Percentiles rank a stretch among this genome's conserved stretches.
Evolutionary conservation across 106 monocot genomes (phyloP).

Genomic region (Agapanthus africanus): DNA sequence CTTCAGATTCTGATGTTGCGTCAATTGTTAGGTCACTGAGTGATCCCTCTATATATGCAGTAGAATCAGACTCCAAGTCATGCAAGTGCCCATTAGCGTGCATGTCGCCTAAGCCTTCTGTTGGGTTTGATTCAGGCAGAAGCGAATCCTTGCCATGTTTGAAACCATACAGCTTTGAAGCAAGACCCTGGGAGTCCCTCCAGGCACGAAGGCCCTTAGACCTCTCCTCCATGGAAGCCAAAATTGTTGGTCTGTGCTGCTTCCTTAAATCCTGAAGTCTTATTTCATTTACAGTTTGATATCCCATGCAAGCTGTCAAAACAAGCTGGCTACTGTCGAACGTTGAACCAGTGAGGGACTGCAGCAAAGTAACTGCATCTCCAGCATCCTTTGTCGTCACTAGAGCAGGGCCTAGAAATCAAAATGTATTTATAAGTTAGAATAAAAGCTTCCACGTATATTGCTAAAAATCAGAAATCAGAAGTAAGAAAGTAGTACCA

Average conservation of each 20-base stretch:
- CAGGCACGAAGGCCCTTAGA: conserved; percentile 65
- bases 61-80: conserved; percentile 6
- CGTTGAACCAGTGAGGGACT: conserved; percentile 92
- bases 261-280: conserved; percentile 65
- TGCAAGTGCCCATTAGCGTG: conserved; percentile 5
- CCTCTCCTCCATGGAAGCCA: conserved; percentile 80
- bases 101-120: conserved; percentile 2
- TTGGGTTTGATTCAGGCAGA: conserved; percentile 24
- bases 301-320: conserved; percentile 92
- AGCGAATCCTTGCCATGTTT: conserved; percentile 52
- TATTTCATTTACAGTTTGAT: conserved; percentile 70
- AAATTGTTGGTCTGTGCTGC: conserved; percentile 78
- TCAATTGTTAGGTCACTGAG: conserved; percentile 32
- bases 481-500: conserved; percentile 43
- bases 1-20: conserved; percentile 46
- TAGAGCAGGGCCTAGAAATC: conserved; percentile 71
- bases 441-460: not conserved
- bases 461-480: not conserved
- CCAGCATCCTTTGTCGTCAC: conserved; percentile 95
- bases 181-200: conserved; percentile 78
- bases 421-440: not conserved
- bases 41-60: conserved; percentile 31
- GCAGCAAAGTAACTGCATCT: conserved; percentile 88
- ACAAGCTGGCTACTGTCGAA: conserved; percentile 98
- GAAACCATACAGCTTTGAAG: conserved; percentile 82